Evolutionary conservation across 2,329 filamentous ascomycete species (phyloP), one percentile per base, ranked within the genome.

Genomic region (Canariomyces notabilis): DNA sequence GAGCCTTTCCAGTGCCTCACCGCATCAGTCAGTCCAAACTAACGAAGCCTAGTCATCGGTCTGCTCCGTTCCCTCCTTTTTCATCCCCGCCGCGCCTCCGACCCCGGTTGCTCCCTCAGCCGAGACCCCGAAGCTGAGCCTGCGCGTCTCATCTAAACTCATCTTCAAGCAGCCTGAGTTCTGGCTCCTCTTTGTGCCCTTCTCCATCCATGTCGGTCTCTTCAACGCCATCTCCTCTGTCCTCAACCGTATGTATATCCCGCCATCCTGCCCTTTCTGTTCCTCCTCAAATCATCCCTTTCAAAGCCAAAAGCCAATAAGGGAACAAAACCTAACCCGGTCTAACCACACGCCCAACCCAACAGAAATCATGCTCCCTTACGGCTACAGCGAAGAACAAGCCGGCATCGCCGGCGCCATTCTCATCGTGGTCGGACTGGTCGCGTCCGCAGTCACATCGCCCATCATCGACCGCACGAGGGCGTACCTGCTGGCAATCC

Each of bases 181-280:
- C 66, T 95, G 83, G 76, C 76, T 95, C 52, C 68, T 96, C 54
- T 71, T 90, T 51, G 59, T 90, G 49, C 84, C 90, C n/a, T 97
- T 91, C 68, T 70, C 79, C 54, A 67, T 90, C 58, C 95, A 89
- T 65, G 87, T 95, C 51, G 89, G 86, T 58, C 84, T 93, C 70
- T 98, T 98, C 81, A 97, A 97, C 74, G 85, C 85, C 56, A 73
- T 90, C 55, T 94, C 89, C 40, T 86, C 86, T 2, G 79, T 97
- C 1, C 75, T 97, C 8, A 95, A 91, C 70, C 91, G 26, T 29
- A 29, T 12, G 26, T 29, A n/a, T n/a, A n/a, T n/a, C n/a, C n/a
- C n/a, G n/a, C n/a, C n/a, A n/a, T n/a, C n/a, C n/a, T n/a, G n/a
- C n/a, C n/a, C n/a, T n/a, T n/a, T n/a, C n/a, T n/a, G n/a, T n/a